Evolutionary conservation across 1,139 yeast genomes (phyloP), one percentile per base, ranked within the genome.

Genomic region (Yamadazyma sp.): DNA sequence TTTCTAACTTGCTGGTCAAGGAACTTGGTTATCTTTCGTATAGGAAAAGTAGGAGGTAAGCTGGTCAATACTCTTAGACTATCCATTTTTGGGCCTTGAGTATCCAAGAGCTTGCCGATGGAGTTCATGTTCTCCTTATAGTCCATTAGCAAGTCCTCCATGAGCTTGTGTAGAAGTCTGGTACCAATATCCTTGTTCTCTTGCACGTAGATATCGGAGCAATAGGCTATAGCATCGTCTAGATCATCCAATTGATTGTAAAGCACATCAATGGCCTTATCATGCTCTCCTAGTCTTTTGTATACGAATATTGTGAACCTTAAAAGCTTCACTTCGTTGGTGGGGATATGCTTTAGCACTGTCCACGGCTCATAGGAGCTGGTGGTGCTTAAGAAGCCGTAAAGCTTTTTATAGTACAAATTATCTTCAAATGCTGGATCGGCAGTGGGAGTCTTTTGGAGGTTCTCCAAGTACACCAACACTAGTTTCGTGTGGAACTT

Each of bases 211-310:
- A 84, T 61, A 4, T 70, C 72, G 1, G 77, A 59, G 48, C 94
- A 80, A 53, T 86, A 82, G 34, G 64, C 59, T 45, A 84, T 73
- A 0, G 95, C 86, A 13, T 68, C 66, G 17, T 64, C 63, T 40
- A 78, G 71, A 52, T 84, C 85, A 11, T 75, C 62, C 34, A 88
- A 59, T 30, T 81, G 80, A 40, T 73, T 71, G 39, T 78, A 80
- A 32, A 81, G 69, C 1, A 87, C 76, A 44, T 78, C 78, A 20
- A 92, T 65, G 0, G 90, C 82, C 35, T 78, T 74, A 11, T 73
- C 72, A 52, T 87, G 88, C 41, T 78, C 79, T 1, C 80, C 82
- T 32, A 85, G 57, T 44, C 78, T 70, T 30, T 74, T 73, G 40
- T 83, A 70, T 2, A 90, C 75, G 35, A 77, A 71, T 0, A 87